Conservation (phyloP, 148 eudicot genomes). For the Chenopodium suecicum region DNA sequence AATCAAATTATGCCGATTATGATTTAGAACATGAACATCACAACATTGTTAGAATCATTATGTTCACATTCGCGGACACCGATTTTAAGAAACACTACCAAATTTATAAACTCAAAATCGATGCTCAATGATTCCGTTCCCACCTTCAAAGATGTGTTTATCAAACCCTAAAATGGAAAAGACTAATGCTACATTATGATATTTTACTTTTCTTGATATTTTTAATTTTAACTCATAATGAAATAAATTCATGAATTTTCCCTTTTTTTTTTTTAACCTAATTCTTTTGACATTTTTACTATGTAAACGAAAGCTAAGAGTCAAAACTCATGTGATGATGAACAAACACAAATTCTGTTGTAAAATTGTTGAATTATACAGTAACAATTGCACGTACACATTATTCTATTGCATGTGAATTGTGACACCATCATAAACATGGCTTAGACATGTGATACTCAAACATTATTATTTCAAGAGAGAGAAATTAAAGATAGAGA, state of each 20-base stretch:
- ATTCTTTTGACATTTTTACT: background rate
- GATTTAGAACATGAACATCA: too few species aligned
- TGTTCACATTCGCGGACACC: background rate
- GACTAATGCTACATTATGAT: background rate
- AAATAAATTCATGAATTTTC: background rate
- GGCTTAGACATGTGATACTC: conserved; percentile 23
- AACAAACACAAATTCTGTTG: background rate
- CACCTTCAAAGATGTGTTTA: background rate
- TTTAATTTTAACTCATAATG: background rate
- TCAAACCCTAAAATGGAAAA: too few species aligned
- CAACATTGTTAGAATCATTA: too few species aligned
- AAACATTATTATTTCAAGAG: background rate
- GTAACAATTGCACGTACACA: background rate
- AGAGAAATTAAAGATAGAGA: background rate
- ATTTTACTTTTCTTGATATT: background rate
- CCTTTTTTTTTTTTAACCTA: background rate
- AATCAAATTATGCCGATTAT: too few species aligned
- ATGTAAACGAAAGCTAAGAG: background rate
- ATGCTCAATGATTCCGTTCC: background rate
- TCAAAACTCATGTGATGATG: background rate
- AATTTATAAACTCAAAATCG: background rate
- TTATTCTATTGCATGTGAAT: conserved; percentile 29
- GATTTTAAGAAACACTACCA: too few species aligned
- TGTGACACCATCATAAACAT: conserved; percentile 26
- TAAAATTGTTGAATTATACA: background rate